Evolutionary conservation across 768 basidiomycete genomes (phyloP).

Genomic region (Boletus vinaceobasis): DNA sequence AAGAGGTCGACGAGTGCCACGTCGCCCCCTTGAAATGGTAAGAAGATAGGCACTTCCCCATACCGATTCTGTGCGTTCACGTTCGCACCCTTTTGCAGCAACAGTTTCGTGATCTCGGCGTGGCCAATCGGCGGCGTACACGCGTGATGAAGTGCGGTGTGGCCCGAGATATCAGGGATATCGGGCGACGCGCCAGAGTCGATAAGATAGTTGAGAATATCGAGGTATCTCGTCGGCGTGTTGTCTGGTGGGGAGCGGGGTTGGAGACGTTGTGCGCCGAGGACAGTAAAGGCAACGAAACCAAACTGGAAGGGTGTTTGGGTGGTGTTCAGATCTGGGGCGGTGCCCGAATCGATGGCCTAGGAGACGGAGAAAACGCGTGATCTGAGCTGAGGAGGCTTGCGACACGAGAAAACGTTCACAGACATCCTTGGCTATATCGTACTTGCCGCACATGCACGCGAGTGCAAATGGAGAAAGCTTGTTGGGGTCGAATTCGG

Average conservation of each 20-base stretch:
- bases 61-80: conserved; percentile 48
- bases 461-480: conserved; percentile 24
- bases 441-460: conserved; percentile 24
- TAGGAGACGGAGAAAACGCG: conserved; percentile 1
- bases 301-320: conserved; percentile 45
- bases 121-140: conserved; percentile 29
- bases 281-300: conserved; percentile 38
- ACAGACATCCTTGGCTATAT: conserved; percentile 21
- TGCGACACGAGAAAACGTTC: background rate
- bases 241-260: conserved; percentile 6
- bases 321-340: conserved; percentile 37
- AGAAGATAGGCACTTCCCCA: conserved; percentile 42
- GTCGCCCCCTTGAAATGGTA: conserved; percentile 34
- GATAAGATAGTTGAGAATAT: conserved; percentile 41
- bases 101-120: conserved; percentile 33
- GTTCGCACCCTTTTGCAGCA: conserved; percentile 48
- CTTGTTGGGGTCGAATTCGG: conserved; percentile 13
- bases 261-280: conserved; percentile 39
- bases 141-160: conserved; percentile 49
- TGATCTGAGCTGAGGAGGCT: background rate
- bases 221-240: conserved; percentile 26
- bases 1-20: conserved; percentile 39
- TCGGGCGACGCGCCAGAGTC: conserved; percentile 39
- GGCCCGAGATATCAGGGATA: conserved; percentile 43
- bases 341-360: conserved; percentile 26